Base-by-base conservation (phyloP, 331 rosid species). In the Pyracantha coccinea region DNA sequence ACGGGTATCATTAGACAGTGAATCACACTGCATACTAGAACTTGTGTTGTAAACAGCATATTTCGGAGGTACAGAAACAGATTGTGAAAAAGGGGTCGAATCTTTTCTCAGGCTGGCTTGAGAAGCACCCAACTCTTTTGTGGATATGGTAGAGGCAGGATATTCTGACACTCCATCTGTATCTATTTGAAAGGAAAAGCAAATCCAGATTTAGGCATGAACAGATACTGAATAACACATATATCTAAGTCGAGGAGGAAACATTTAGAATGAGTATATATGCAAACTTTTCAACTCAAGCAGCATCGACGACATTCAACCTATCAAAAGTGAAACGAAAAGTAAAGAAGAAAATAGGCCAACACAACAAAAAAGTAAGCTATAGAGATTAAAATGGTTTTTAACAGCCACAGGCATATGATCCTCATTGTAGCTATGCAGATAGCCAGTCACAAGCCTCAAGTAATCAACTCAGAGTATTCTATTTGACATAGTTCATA, bases 61-160 rank as follows among this genome's bases (percentile, higher is more conserved):
- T 62, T 86, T 85, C 8, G 86, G 86, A 38, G 92, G 74, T 66
- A 84, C 75, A 67, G 89, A 79, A 23, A 45, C 74, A 25, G 89
- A 66, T 60, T 90, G 91, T 27, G 89, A 74, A 75, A 85, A 84
- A 53, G 97, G 79, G 68, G 86, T 76, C 6, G 82, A 71, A 21
- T 86, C 92, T 82, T 95, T 95, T 54, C 85, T 68, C 52, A 83
- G 88, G 80, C 79, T 74, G 62, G 85, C 35, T 73, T 83, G 89
- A 59, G 89, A 74, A 23, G 81, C 53, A 50, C 68, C 68, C 81
- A 86, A 72, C 75, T 87, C 90, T 85, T 85, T 89, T 8, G 92
- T 72, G 62, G 88, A 62, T 76, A 84, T 74, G 55, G 71, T 76
- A 8, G 97, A 78, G 63, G 87, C 71, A 45, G 91, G 83, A 82